Percentiles rank a stretch among this genome's conserved stretches.
Conservation (phyloP, 257 asterid genomes). For the Solanum pinnatisectum region DNA sequence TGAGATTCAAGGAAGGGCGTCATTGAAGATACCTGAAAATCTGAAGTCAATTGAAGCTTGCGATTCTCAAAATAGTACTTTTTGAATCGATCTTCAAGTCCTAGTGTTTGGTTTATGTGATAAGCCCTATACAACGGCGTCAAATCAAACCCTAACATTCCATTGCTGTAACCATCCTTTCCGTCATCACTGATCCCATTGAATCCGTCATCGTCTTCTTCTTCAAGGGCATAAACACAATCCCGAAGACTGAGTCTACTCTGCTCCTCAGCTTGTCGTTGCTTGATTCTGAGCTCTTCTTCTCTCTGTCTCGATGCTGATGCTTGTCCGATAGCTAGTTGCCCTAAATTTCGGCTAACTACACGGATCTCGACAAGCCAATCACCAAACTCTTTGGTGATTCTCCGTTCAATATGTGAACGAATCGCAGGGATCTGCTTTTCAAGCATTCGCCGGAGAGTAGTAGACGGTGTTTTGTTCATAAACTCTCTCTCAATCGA, state of each 20-base stretch:
- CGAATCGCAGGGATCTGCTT: constrained; percentile 90
- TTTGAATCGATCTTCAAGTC: constrained; percentile 71
- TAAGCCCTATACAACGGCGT: constrained; percentile 78
- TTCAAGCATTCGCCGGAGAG: constrained; percentile 72
- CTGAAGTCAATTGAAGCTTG: constrained; percentile 89
- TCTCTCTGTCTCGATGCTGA: constrained; percentile 93
- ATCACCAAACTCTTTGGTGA: constrained; percentile 83
- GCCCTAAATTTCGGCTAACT: constrained; percentile 83
- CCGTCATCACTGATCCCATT: constrained; percentile 33
- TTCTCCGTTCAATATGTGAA: constrained; percentile 62
- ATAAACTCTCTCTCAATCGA: constrained; percentile 50
- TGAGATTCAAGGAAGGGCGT: constrained; percentile 93
- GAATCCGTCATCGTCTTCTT: constrained; percentile 70
- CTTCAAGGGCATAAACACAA: constrained; percentile 77
- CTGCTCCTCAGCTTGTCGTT: constrained; percentile 97
- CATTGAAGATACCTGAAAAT: constrained; percentile 98
- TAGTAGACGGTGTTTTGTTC: constrained; percentile 52
- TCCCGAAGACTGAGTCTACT: constrained; percentile 82
- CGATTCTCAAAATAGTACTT: constrained; percentile 87
- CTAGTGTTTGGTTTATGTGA: constrained; percentile 81
- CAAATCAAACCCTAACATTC: constrained; percentile 67
- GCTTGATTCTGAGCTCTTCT: constrained; percentile 82
- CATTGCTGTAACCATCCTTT: constrained; percentile 21
- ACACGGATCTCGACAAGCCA: constrained; percentile 92
- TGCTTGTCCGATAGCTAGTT: constrained; percentile 96